A percentile compares a stretch with the other conserved stretches of the same genome.
Evolutionary conservation across 805 yeast species (phyloP).

Genomic region (Myxozyma sirexii): DNA sequence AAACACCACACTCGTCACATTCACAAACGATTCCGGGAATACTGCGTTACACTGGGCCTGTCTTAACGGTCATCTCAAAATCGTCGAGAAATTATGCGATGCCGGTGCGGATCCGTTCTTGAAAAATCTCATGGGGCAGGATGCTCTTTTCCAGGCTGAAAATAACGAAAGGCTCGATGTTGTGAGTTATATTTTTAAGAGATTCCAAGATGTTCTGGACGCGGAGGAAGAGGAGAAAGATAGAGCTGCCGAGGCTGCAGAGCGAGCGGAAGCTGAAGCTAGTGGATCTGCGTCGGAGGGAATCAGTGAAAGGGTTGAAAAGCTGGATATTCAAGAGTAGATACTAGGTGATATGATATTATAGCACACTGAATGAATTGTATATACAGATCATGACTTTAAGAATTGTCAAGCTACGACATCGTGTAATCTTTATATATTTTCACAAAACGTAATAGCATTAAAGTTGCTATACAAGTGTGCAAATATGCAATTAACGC

Average conservation of each 20-base stretch:
- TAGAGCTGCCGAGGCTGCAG: slow-evolving; percentile 12
- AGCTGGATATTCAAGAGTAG: slow-evolving; percentile 9
- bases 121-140: slow-evolving; percentile 76
- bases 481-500: not conserved
- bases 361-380: not conserved
- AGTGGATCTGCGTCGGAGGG: not conserved
- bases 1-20: slow-evolving; percentile 46
- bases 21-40: slow-evolving; percentile 78
- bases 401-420: no score
- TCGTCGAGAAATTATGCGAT: slow-evolving; percentile 72
- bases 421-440: not conserved
- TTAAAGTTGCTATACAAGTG: not conserved
- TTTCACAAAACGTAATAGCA: not conserved
- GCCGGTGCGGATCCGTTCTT: slow-evolving; percentile 80
- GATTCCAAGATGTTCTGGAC: slow-evolving; percentile 63
- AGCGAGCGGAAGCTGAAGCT: not conserved
- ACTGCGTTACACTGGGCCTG: slow-evolving; percentile 98
- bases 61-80: slow-evolving; percentile 75
- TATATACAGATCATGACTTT: not conserved
- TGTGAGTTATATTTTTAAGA: slow-evolving; percentile 73
- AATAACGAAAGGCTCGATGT: slow-evolving; percentile 72
- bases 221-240: slow-evolving; percentile 50
- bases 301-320: slow-evolving; percentile 5
- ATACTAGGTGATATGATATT: not conserved
- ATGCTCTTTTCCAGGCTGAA: slow-evolving; percentile 88